phyloP scores from a whole-genome alignment of 2,329 filamentous ascomycete genomes.

The Aspergillus terreus region DNA sequence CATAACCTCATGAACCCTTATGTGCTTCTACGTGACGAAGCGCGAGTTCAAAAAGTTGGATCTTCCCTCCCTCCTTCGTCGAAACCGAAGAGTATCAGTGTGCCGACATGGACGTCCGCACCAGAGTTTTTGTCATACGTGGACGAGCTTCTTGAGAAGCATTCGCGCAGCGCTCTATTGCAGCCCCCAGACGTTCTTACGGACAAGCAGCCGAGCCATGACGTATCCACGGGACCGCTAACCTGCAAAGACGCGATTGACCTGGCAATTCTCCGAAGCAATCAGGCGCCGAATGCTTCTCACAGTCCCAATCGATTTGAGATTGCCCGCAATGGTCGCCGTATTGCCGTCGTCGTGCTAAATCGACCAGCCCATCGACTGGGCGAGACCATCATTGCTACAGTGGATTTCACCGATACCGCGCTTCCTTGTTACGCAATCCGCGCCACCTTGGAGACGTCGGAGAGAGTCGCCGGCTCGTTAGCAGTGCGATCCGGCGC shows the following conservation, averaged over 20 bases:
- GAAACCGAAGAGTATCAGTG: conserved; percentile 39
- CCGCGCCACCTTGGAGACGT: conserved; percentile 78
- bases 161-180: conserved; percentile 49
- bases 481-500: conserved; percentile 81
- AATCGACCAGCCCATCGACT: conserved; percentile 84
- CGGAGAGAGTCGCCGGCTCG: conserved; percentile 74
- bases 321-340: conserved; percentile 85
- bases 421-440: conserved; percentile 82
- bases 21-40: conserved; percentile 80
- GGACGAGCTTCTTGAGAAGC: conserved; percentile 65
- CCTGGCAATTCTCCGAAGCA: conserved; percentile 80
- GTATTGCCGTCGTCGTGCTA: conserved; percentile 86
- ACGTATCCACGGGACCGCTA: conserved; percentile 48
- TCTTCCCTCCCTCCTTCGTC: conserved; percentile 28
- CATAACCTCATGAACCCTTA: conserved; percentile 96
- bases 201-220: conserved; percentile 54
- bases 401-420: conserved; percentile 75
- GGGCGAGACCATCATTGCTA: conserved; percentile 80
- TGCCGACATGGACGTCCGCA: conserved; percentile 45
- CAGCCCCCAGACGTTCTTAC: conserved; percentile 70
- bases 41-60: conserved; percentile 58
- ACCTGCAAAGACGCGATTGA: conserved; percentile 84
- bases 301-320: conserved; percentile 91
- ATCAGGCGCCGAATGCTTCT: conserved; percentile 62
- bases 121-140: conserved; percentile 74